Base-by-base conservation (phyloP, 768 basidiomycete species). In the Dendrothele bispora region DNA sequence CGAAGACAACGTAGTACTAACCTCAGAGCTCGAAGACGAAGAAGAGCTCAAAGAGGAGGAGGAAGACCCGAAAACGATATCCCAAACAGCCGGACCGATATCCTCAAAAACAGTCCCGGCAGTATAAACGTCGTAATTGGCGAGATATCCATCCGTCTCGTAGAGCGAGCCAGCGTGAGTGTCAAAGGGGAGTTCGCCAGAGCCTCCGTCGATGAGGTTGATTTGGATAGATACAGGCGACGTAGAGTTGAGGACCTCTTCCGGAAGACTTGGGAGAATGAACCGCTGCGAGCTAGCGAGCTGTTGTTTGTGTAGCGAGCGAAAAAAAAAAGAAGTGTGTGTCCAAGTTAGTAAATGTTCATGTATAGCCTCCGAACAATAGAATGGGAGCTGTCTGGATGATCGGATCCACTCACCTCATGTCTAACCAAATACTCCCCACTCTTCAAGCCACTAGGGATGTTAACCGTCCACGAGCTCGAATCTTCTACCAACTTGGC, bases 341-440 rank as follows among this genome's bases (percentile, higher is more conserved):
- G 37, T 10, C 15, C 3, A 6, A 25, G 32, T 26, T 8, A 18
- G 17, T 12, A 37, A 22, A n/a, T n/a, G n/a, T n/a, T n/a, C n/a
- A n/a, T n/a, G n/a, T n/a, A n/a, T n/a, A n/a, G n/a, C n/a, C n/a
- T n/a, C n/a, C n/a, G n/a, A n/a, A n/a, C n/a, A n/a, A n/a, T n/a
- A n/a, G n/a, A n/a, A n/a, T n/a, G n/a, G n/a, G n/a, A n/a, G n/a
- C n/a, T n/a, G n/a, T 15, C 10, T 37, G 44, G 17, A 22, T 14
- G 36, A 38, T 15, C 17, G 21, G 35, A 45, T 25, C 11, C 14
- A 20, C 48, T 3, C n/a, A 60, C 46, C 35, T 62, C 61, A 28
- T 62, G 56, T 4, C 59, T 37, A 26, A 62, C 36, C 24, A 62
- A 51, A 39, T 62, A 62, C 21, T 62, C 51, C 7, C 61, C 61